phyloP scores from a whole-genome alignment of 2,329 filamentous ascomycete genomes.

The Cordyceps cicadae region DNA sequence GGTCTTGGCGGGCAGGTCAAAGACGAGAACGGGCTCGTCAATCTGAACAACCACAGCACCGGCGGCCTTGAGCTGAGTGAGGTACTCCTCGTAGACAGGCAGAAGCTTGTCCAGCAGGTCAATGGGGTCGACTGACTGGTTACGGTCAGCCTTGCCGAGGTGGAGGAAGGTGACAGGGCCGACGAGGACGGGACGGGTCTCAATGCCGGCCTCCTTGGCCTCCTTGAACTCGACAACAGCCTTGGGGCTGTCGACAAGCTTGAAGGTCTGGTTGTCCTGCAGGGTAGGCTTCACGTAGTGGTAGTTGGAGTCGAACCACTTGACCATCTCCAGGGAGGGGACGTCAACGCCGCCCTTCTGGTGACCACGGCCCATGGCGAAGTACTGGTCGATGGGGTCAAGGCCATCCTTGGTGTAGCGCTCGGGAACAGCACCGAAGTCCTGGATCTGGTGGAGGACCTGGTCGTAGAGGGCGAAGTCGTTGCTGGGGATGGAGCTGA shows the following conservation, averaged over 20 bases:
- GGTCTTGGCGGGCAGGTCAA: constrained; percentile 80
- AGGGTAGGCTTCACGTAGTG: constrained; percentile 99
- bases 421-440: constrained; percentile 88
- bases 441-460: constrained; percentile 94
- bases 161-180: constrained; percentile 96
- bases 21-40: constrained; percentile 94
- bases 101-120: constrained; percentile 87
- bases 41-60: constrained; percentile 97
- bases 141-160: constrained; percentile 97
- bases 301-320: constrained; percentile 99
- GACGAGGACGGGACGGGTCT: constrained; percentile 86
- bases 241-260: constrained; percentile 80
- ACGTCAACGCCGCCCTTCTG: constrained; percentile 94
- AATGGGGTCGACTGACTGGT: constrained; percentile 86
- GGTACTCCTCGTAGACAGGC: constrained; percentile 88
- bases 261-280: constrained; percentile 95
- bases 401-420: constrained; percentile 89
- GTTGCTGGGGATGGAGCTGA: constrained; percentile 97
- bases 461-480: constrained; percentile 99
- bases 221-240: constrained; percentile 89
- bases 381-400: constrained; percentile 89
- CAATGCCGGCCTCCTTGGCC: constrained; percentile 93
- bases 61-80: constrained; percentile 87
- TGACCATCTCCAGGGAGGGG: constrained; percentile 95
- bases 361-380: constrained; percentile 98